Conservation (phyloP, 306 rosid species). For the Casuarina cunninghamiana region DNA sequence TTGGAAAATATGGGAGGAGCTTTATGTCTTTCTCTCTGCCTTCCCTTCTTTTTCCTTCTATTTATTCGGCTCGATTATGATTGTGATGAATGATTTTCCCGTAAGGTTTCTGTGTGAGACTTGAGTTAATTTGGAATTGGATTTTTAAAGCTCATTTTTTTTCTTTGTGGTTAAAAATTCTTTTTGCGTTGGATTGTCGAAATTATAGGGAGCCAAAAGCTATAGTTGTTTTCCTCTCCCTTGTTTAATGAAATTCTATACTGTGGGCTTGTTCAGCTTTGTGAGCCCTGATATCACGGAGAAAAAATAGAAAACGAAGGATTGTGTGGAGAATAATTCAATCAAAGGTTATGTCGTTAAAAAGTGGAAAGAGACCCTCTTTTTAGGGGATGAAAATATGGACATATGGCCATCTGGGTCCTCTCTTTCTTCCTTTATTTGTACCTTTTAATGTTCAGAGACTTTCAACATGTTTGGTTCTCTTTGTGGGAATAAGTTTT, state of each 20-base stretch:
- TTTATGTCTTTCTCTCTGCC: neutral
- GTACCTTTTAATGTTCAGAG: constrained; percentile 27
- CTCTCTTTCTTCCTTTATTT: constrained; percentile 26
- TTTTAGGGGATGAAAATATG: constrained; percentile 43
- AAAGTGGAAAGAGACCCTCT: constrained; percentile 39
- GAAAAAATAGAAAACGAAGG: constrained; percentile 29
- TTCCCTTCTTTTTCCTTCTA: neutral
- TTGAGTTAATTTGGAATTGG: neutral
- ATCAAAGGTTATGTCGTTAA: constrained; percentile 37
- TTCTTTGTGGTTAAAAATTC: neutral
- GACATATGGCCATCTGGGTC: constrained; percentile 42
- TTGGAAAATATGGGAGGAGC: constrained; percentile 10
- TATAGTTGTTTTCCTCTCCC: constrained; percentile 10
- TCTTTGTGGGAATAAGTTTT: constrained; percentile 8
- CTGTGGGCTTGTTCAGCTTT: constrained; percentile 35
- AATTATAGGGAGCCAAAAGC: constrained; percentile 23
- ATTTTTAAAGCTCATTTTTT: neutral
- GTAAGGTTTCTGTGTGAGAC: neutral
- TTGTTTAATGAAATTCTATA: neutral
- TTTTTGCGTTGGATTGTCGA: neutral
- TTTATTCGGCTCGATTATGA: neutral
- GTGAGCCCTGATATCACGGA: constrained; percentile 57
- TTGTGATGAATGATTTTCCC: neutral
- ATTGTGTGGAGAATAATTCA: constrained; percentile 64
- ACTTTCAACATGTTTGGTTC: constrained; percentile 16